Percentiles rank a stretch among this genome's conserved stretches.
phyloP scores from a whole-genome alignment of 441 rosid species.

The Pelargonium myrrhifolium region DNA sequence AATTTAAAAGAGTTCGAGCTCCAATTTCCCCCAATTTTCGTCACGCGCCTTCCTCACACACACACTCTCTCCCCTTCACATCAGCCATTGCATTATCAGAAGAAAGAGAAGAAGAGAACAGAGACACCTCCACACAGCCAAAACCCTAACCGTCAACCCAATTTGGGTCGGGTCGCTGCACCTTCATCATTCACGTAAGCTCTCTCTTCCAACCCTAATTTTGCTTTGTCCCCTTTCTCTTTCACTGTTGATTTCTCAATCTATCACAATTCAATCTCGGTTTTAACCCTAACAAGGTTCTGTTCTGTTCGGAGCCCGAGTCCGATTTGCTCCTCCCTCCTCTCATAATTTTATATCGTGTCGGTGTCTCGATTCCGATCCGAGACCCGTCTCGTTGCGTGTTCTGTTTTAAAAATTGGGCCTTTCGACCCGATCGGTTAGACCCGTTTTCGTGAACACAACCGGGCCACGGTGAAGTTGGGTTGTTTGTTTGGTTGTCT shows the following conservation, averaged over 20 bases:
- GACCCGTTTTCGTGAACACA: slow-evolving; percentile 6
- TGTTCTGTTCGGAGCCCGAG: slow-evolving; percentile 13
- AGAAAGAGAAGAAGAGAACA: no score
- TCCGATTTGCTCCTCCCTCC: slow-evolving; percentile 1
- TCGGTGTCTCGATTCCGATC: slow-evolving; percentile 8
- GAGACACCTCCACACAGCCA: background rate
- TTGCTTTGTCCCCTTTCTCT: background rate
- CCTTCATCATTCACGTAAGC: slow-evolving; percentile 4
- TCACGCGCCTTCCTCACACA: no score
- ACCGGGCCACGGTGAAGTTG: slow-evolving; percentile 1
- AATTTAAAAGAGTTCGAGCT: no score
- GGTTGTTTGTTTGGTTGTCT: no score
- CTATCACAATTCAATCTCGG: background rate
- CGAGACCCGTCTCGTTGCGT: slow-evolving; percentile 16
- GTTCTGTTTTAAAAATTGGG: slow-evolving; percentile 9
- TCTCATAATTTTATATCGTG: background rate
- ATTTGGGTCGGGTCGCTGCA: background rate
- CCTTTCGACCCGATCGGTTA: slow-evolving; percentile 16
- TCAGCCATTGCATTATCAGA: no score
- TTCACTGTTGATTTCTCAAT: background rate
- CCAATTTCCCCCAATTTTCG: no score
- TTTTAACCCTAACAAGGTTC: background rate
- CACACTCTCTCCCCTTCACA: no score
- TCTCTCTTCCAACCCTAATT: background rate
- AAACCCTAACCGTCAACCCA: background rate